Evolutionary conservation across 768 basidiomycete genomes (phyloP).

Genomic region (Rhodosporidiobolus odoratus): DNA sequence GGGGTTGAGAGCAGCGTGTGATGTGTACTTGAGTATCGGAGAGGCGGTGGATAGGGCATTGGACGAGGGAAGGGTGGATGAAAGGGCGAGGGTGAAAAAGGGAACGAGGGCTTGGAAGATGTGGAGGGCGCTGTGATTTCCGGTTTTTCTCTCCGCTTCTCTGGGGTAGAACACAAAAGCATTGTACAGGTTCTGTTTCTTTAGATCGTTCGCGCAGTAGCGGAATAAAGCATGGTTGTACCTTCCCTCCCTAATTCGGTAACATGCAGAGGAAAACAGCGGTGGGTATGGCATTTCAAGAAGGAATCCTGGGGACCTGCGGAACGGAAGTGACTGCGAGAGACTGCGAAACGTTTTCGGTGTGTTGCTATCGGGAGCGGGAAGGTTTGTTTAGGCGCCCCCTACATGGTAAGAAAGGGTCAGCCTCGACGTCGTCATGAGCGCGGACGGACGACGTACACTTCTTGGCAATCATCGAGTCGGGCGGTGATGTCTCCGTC

Average conservation of each 20-base stretch:
- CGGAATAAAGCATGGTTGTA: neutral
- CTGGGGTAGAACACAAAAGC: too few species aligned
- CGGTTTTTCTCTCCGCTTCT: too few species aligned
- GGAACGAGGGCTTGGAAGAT: slow-evolving; percentile 20
- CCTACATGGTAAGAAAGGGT: neutral
- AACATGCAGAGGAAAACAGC: neutral
- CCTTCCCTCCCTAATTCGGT: neutral
- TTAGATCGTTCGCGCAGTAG: too few species aligned
- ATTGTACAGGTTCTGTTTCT: too few species aligned
- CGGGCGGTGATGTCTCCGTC: slow-evolving; percentile 74
- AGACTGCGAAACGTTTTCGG: neutral
- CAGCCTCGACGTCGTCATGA: neutral
- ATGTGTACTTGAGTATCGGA: slow-evolving; percentile 47
- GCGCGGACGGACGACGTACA: neutral
- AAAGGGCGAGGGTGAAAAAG: slow-evolving; percentile 28
- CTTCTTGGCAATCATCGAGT: slow-evolving; percentile 43
- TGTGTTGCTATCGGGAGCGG: too few species aligned
- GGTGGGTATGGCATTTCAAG: neutral
- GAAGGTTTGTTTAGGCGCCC: neutral
- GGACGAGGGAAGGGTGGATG: slow-evolving; percentile 18
- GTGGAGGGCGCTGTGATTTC: slow-evolving; percentile 22
- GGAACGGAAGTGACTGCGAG: neutral
- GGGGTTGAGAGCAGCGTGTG: slow-evolving; percentile 46
- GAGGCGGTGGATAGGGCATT: slow-evolving; percentile 40
- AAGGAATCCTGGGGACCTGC: neutral